Evolutionary conservation across 768 basidiomycete species (phyloP).

Genomic region (Lactarius akahatsu): DNA sequence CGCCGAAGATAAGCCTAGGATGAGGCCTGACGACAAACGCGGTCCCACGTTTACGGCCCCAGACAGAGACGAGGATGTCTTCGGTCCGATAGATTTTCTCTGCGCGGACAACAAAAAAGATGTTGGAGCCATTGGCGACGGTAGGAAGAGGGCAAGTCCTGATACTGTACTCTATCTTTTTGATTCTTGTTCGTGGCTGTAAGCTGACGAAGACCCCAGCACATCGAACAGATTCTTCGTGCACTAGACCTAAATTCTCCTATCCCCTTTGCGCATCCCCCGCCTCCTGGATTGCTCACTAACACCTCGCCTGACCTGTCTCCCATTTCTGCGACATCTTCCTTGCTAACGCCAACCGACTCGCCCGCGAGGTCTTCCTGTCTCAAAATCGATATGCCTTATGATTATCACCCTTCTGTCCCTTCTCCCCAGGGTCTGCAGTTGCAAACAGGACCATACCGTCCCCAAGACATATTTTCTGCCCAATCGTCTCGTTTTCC

Average conservation of each 20-base stretch:
- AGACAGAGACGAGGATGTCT: constrained; percentile 60
- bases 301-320: constrained; percentile 66
- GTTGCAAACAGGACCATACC: constrained; percentile 45
- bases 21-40: constrained; percentile 33
- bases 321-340: constrained; percentile 68
- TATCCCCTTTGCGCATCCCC: constrained; percentile 43
- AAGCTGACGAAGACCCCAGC: constrained; percentile 43
- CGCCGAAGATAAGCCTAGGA: constrained; percentile 39
- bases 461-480: constrained; percentile 32
- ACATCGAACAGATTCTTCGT: constrained; percentile 78
- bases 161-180: constrained; percentile 44
- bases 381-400: constrained; percentile 51
- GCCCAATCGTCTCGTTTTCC: constrained; percentile 23
- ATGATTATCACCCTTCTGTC: constrained; percentile 43
- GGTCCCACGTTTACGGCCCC: constrained; percentile 33
- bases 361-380: constrained; percentile 66
- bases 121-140: constrained; percentile 79
- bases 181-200: constrained; percentile 28
- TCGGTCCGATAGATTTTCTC: constrained; percentile 51
- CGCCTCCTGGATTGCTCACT: constrained; percentile 43
- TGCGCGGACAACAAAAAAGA: constrained; percentile 43
- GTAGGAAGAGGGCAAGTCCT: constrained; percentile 61
- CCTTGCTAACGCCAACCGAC: constrained; percentile 72
- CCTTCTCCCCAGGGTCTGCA: constrained; percentile 41
- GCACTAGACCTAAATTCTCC: constrained; percentile 80